A percentile compares a stretch with the other conserved stretches of the same genome.
Evolutionary conservation across 495 filamentous ascomycete species (phyloP).

Genomic region (Hypomontagnella submonticulosa): DNA sequence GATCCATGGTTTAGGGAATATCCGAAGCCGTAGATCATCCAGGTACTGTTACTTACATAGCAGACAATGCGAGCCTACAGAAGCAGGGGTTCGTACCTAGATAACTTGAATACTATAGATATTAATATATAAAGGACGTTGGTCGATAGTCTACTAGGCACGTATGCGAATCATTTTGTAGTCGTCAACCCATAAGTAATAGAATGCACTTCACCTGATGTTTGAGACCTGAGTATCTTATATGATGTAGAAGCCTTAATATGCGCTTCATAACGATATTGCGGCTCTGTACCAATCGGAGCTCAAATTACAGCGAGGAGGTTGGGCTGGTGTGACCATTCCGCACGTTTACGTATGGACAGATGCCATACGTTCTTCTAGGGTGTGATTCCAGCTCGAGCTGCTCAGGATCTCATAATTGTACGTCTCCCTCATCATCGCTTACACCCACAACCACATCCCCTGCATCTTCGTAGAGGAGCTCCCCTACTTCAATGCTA

Average conservation of each 20-base stretch:
- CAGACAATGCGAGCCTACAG: not conserved
- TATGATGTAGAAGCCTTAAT: too few species aligned
- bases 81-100: slow-evolving; percentile 1
- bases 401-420: not conserved
- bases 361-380: not conserved
- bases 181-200: slow-evolving; percentile 9
- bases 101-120: slow-evolving; percentile 5
- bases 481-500: slow-evolving; percentile 80
- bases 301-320: slow-evolving; percentile 8
- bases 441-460: slow-evolving; percentile 67
- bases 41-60: too few species aligned
- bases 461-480: slow-evolving; percentile 74
- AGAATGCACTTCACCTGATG: slow-evolving; percentile 12
- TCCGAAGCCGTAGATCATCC: slow-evolving; percentile 27
- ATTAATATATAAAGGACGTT: too few species aligned
- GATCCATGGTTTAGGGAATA: slow-evolving; percentile 22
- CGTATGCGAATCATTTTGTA: not conserved
- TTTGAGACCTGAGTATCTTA: not conserved
- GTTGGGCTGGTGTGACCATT: slow-evolving; percentile 9
- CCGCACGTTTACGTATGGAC: not conserved
- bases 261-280: slow-evolving; percentile 9
- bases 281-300: slow-evolving; percentile 11
- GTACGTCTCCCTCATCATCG: slow-evolving; percentile 50
- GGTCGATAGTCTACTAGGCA: too few species aligned
- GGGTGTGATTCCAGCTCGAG: not conserved